Conservation (phyloP, 768 basidiomycete species). For the Tephrocybe sp. region DNA sequence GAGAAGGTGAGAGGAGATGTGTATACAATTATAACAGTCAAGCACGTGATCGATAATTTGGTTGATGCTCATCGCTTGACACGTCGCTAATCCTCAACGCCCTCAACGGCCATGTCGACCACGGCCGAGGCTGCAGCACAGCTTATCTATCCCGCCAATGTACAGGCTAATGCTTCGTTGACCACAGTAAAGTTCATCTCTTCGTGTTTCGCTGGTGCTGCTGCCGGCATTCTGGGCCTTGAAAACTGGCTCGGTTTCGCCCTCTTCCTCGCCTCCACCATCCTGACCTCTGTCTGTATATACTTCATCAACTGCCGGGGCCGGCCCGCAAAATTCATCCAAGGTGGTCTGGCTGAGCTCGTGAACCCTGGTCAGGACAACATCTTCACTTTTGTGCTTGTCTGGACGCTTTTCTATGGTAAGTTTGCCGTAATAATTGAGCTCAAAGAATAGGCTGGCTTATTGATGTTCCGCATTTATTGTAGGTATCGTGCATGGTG, state of each 20-base stretch:
- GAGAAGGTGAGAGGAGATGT: too few relatives aligned
- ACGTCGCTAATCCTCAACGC: neutral
- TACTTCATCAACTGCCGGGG: constrained; percentile 72
- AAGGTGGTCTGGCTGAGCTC: constrained; percentile 65
- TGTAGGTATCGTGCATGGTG: constrained; percentile 51
- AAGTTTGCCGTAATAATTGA: constrained; percentile 25
- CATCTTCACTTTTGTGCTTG: constrained; percentile 84
- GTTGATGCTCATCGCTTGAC: constrained; percentile 9
- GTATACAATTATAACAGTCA: too few relatives aligned
- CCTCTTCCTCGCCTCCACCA: constrained; percentile 67
- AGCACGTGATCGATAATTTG: constrained; percentile 14
- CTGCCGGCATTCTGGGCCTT: constrained; percentile 86
- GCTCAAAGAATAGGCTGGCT: neutral
- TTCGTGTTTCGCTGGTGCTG: constrained; percentile 83
- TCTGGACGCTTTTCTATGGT: constrained; percentile 96
- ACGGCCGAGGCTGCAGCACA: constrained; percentile 52
- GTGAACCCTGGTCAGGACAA: constrained; percentile 90
- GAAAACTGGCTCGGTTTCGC: constrained; percentile 83
- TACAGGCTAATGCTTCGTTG: constrained; percentile 60
- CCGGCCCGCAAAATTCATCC: constrained; percentile 59
- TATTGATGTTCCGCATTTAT: neutral
- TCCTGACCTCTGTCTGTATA: constrained; percentile 66
- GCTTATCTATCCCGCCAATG: constrained; percentile 66
- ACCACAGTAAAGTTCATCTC: constrained; percentile 77
- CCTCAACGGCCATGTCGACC: constrained; percentile 41